A percentile compares a stretch with the other conserved stretches of the same genome.
Evolutionary conservation across 2,329 filamentous ascomycete genomes (phyloP).

Genomic region (Colletotrichum musicola): DNA sequence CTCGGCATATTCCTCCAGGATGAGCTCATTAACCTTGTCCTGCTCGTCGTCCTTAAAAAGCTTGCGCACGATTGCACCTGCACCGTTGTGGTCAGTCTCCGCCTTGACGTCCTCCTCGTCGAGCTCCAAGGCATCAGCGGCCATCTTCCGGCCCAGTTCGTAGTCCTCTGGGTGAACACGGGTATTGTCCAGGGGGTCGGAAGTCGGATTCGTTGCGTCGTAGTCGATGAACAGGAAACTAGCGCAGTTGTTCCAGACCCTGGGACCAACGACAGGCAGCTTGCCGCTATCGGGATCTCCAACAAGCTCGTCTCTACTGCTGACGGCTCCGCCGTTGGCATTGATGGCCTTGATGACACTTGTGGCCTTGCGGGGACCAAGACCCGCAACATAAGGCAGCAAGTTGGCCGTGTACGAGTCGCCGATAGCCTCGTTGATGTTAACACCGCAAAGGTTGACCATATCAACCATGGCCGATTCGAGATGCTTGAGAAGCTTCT

Average conservation of each 20-base stretch:
- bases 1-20: constrained; percentile 96
- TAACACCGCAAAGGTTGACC: constrained; percentile 95
- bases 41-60: constrained; percentile 95
- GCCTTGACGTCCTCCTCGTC: constrained; percentile 98
- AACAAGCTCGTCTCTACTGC: constrained; percentile 87
- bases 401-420: constrained; percentile 88
- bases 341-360: constrained; percentile 83
- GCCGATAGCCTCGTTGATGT: constrained; percentile 90
- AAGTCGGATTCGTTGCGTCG: constrained; percentile 82
- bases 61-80: constrained; percentile 91
- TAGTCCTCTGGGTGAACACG: constrained; percentile 99
- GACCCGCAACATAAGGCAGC: constrained; percentile 89
- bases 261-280: constrained; percentile 84
- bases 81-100: constrained; percentile 89
- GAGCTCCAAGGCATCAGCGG: constrained; percentile 93
- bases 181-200: constrained; percentile 95
- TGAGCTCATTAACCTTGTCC: constrained; percentile 95
- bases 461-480: constrained; percentile 99
- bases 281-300: constrained; percentile 87
- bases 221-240: constrained; percentile 94
- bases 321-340: constrained; percentile 87
- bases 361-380: constrained; percentile 92
- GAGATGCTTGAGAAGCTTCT: constrained; percentile 86
- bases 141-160: constrained; percentile 97
- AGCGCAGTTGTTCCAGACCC: constrained; percentile 96